Base-by-base conservation (phyloP, 371 early-diverging fungal species). In the Caulochytrium protostelioides region DNA sequence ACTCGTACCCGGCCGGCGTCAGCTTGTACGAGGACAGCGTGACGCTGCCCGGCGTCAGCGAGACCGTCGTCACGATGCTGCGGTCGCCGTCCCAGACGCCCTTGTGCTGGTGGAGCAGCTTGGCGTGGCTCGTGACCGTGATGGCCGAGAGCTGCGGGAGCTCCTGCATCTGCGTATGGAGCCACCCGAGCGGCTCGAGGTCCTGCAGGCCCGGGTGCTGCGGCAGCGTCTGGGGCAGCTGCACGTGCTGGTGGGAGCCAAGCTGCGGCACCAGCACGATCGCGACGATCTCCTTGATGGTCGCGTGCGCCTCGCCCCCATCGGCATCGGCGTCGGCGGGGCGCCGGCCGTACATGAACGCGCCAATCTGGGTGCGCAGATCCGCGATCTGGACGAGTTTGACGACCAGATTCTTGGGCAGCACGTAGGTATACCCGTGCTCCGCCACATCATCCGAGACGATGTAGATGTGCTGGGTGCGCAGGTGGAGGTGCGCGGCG, bases 121-220 rank as follows among this genome's bases (percentile, higher is more conserved):
- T 72, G 39, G 89, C 74, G 45, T 94, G 97, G 17, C 74, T 74
- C 2, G 83, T 77, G 8, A 85, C 79, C 50, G 89, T 90, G 48
- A 83, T 77, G 14, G 97, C 83, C 36, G 77, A 72, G 26, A 92
- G 62, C 43, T 91, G 82, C 41, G 84, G 70, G 22, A 83, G 48
- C 59, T 87, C 89, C 57, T 79, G 81, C 13, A 94, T 90, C 59
- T 84, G 85, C 12, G 94, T 92, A 49, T 91, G 94, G 39, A 97
- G 77, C 89, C 90, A 90, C 32, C 95, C 95, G 31, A 97, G 65
- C n/a, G 92, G 97, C 49, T 91, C 92, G 36, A 76, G 83, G 32
- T 74, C 67, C 24, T 48, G 49, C 47, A 95, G 57, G 37, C 84
- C 77, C 50, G 83, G 83, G 51, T 94, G 85, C 25, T 76, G 76